Conservation (phyloP, 108 stramenopile genomes). For the Mediolabrus comicus region DNA sequence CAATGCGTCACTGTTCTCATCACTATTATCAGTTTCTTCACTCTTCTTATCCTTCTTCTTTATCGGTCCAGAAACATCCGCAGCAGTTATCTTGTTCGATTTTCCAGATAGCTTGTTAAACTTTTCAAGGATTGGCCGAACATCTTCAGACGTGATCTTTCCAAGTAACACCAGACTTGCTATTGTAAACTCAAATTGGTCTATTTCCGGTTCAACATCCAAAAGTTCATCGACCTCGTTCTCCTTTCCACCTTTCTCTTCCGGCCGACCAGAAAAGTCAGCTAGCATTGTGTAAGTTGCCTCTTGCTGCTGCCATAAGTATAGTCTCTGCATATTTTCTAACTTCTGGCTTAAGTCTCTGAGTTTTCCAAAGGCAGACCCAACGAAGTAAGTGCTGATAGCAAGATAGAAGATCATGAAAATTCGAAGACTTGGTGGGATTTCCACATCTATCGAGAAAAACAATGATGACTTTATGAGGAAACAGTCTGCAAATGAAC, state of each 20-base stretch:
- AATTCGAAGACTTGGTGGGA: constrained; percentile 45
- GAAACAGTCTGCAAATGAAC: background rate
- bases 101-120: constrained; percentile 51
- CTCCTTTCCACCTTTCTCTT: background rate
- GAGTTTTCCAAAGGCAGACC: constrained; percentile 34
- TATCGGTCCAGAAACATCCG: constrained; percentile 21
- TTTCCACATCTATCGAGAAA: constrained; percentile 32
- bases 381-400: constrained; percentile 51
- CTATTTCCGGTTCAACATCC: constrained; percentile 21
- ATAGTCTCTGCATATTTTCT: constrained; percentile 23
- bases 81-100: constrained; percentile 14
- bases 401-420: constrained; percentile 51
- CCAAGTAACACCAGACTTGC: constrained; percentile 51
- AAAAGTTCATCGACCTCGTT: background rate
- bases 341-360: constrained; percentile 31
- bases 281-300: constrained; percentile 21
- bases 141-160: constrained; percentile 41
- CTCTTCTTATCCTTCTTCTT: constrained; percentile 7
- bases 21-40: background rate
- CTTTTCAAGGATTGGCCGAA: constrained; percentile 57
- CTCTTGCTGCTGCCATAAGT: constrained; percentile 57
- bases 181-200: constrained; percentile 61
- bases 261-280: constrained; percentile 20
- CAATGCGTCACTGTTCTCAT: background rate
- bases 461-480: background rate